phyloP scores from a whole-genome alignment of 192 early-diverging fungal species.

The Jimgerdemannia lactiflua region DNA sequence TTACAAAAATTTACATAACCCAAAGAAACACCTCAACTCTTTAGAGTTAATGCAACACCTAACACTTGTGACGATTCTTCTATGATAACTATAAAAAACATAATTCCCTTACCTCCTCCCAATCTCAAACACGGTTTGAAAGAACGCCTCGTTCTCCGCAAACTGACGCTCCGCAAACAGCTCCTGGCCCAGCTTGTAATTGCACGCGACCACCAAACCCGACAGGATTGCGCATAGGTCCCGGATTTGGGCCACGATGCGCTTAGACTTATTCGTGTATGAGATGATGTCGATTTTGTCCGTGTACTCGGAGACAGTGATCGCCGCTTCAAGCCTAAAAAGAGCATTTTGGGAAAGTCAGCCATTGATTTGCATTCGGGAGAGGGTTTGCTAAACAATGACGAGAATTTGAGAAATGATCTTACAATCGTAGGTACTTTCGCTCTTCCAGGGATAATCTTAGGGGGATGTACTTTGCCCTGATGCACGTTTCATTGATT shows the following conservation, averaged over 20 bases:
- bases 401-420: slow-evolving; percentile 22
- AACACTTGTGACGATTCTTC: background rate
- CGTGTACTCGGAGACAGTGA: slow-evolving; percentile 79
- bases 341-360: background rate
- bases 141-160: slow-evolving; percentile 78
- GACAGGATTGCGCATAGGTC: slow-evolving; percentile 95
- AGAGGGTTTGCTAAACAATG: background rate
- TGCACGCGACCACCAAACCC: slow-evolving; percentile 81
- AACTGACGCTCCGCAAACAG: slow-evolving; percentile 64
- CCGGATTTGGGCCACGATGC: slow-evolving; percentile 92
- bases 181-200: slow-evolving; percentile 81
- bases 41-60: background rate
- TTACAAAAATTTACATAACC: no score
- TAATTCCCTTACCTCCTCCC: slow-evolving; percentile 48
- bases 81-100: background rate
- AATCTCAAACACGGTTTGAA: slow-evolving; percentile 67
- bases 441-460: slow-evolving; percentile 88
- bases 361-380: background rate
- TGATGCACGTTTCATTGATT: slow-evolving; percentile 36
- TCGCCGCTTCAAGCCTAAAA: slow-evolving; percentile 79
- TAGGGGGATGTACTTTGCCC: slow-evolving; percentile 93
- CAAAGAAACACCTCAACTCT: background rate
- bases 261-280: slow-evolving; percentile 80
- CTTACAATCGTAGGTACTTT: slow-evolving; percentile 79
- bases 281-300: slow-evolving; percentile 64